phyloP scores from a whole-genome alignment of 2,329 filamentous ascomycete species.

The Incumbomyces lentus region DNA sequence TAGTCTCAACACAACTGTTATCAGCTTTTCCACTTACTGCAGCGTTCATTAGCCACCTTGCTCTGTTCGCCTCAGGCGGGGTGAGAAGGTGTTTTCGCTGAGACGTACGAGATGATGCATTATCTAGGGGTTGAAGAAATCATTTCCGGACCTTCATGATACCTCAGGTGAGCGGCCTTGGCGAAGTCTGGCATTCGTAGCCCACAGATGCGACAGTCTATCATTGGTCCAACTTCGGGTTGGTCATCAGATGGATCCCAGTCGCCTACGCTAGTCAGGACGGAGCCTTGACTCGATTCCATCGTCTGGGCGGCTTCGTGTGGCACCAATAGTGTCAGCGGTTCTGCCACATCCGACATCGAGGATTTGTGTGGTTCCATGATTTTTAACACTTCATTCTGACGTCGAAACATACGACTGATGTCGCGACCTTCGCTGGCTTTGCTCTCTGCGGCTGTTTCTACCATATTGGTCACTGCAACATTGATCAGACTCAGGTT shows the following conservation, averaged over 20 bases:
- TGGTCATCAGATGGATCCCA: conserved; percentile 16
- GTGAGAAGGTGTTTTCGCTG: no score
- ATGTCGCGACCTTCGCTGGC: conserved; percentile 63
- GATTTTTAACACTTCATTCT: conserved; percentile 56
- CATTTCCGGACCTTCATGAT: conserved; percentile 9
- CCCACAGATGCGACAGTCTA: conserved; percentile 15
- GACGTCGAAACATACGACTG: conserved; percentile 66
- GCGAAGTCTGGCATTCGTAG: conserved; percentile 16
- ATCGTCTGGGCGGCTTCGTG: not conserved
- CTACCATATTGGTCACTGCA: conserved; percentile 74
- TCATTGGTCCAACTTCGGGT: conserved; percentile 7
- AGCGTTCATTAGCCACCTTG: no score
- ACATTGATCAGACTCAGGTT: conserved; percentile 77
- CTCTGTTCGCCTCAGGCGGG: no score
- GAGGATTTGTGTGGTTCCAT: not conserved
- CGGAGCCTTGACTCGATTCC: not conserved
- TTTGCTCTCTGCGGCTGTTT: conserved; percentile 42
- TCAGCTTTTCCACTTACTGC: not conserved
- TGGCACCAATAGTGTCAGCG: no score
- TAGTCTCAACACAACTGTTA: not conserved
- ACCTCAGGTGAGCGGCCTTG: conserved; percentile 14
- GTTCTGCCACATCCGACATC: no score
- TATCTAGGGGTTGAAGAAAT: no score
- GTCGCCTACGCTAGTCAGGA: conserved; percentile 1
- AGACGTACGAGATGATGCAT: no score